Evolutionary conservation across 805 yeast genomes (phyloP).

Genomic region (Starmerella sirachaensis): DNA sequence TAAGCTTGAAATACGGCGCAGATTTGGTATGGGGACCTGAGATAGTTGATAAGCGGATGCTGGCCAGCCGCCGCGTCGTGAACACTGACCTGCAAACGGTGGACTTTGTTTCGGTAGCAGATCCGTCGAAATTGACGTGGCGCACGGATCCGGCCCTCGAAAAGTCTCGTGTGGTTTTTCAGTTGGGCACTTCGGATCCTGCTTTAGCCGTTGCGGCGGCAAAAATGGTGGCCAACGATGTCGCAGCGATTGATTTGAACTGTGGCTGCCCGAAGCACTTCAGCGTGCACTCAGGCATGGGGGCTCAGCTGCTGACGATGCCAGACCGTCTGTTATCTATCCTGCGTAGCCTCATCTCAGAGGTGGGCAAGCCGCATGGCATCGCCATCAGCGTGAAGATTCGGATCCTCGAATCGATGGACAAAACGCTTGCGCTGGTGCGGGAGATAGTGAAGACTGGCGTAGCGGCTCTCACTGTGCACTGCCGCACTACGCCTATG

Average conservation of each 20-base stretch:
- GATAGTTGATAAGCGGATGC: slow-evolving; percentile 71
- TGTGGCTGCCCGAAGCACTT: slow-evolving; percentile 98
- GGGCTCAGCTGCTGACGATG: slow-evolving; percentile 75
- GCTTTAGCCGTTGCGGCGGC: slow-evolving; percentile 85
- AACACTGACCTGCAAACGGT: slow-evolving; percentile 34
- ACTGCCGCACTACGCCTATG: slow-evolving; percentile 84
- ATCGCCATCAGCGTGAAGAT: slow-evolving; percentile 89
- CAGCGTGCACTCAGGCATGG: slow-evolving; percentile 93
- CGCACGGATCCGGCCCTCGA: slow-evolving; percentile 60
- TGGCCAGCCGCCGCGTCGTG: slow-evolving; percentile 52
- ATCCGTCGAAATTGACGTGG: slow-evolving; percentile 38
- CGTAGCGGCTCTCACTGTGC: slow-evolving; percentile 72
- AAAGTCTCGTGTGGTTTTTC: slow-evolving; percentile 62
- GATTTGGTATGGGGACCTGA: slow-evolving; percentile 97
- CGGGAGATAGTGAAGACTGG: slow-evolving; percentile 58
- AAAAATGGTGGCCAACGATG: slow-evolving; percentile 64
- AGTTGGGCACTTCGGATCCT: slow-evolving; percentile 79
- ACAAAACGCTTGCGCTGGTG: slow-evolving; percentile 51
- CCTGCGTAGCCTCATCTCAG: slow-evolving; percentile 50
- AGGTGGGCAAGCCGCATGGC: slow-evolving; percentile 64
- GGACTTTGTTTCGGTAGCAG: slow-evolving; percentile 30
- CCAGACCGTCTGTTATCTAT: slow-evolving; percentile 72
- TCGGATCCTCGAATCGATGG: slow-evolving; percentile 54
- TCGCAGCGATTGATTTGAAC: slow-evolving; percentile 84
- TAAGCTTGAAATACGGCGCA: slow-evolving; percentile 75